These are phyloP conservation scores for Zizania palustris DNA, from an alignment of 202 grass and related monocot species.

Conservation along the genomic window DNA sequence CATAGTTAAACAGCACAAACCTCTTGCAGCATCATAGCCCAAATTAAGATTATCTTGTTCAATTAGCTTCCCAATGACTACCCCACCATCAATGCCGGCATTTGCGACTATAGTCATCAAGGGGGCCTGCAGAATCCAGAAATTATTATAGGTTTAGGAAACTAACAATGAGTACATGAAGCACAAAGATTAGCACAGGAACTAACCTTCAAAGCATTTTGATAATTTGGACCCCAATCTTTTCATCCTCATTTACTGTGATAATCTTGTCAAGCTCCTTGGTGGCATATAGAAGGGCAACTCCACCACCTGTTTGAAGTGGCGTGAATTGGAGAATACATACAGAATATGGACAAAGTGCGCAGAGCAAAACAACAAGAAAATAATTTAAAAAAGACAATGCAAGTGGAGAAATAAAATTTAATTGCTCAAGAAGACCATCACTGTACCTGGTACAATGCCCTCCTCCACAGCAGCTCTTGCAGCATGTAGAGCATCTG, in stretches of 20 bases:
- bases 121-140: slow-evolving; percentile 59
- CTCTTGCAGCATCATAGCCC: slow-evolving; percentile 92
- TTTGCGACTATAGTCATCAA: slow-evolving; percentile 77
- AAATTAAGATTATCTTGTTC: slow-evolving; percentile 79
- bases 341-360: slow-evolving; percentile 30
- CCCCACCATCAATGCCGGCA: slow-evolving; percentile 74
- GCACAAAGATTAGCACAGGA: slow-evolving; percentile 1
- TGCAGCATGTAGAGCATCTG: slow-evolving; percentile 90
- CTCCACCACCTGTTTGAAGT: slow-evolving; percentile 72
- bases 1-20: slow-evolving; percentile 45
- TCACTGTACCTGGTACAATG: slow-evolving; percentile 69
- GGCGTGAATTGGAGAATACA: slow-evolving; percentile 25
- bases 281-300: slow-evolving; percentile 81
- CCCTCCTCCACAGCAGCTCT: slow-evolving; percentile 88
- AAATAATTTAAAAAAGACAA: not conserved
- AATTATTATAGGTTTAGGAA: slow-evolving; percentile 23
- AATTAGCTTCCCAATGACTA: slow-evolving; percentile 81
- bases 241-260: slow-evolving; percentile 76
- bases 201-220: slow-evolving; percentile 93
- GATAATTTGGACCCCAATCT: slow-evolving; percentile 87
- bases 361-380: slow-evolving; percentile 5
- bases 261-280: slow-evolving; percentile 76
- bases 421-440: slow-evolving; percentile 23
- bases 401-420: not conserved
- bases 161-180: slow-evolving; percentile 15